Base-by-base conservation (phyloP, 306 rosid species). In the Prunus padus region DNA sequence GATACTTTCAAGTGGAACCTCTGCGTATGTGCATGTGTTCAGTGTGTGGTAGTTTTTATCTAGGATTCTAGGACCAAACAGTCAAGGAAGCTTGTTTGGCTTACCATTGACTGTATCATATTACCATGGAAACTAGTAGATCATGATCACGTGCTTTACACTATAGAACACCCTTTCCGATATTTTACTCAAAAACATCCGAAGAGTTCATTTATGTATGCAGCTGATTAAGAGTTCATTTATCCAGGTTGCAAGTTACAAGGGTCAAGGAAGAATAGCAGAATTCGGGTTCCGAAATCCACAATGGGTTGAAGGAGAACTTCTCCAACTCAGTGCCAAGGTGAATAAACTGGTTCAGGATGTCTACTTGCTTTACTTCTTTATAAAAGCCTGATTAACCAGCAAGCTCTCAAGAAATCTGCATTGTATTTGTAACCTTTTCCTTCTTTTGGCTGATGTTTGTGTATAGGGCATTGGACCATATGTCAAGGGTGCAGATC, bases 291-390 rank as follows among this genome's bases (percentile, higher is more conserved):
- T 87, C 78, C 80, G 23, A 82, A 89, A 87, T 81, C 94, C 99
- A 73, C 85, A 88, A 82, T 96, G 99, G 99, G 94, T 96, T 23
- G 96, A 96, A 10, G 99, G 99, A 75, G 99, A 96, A 84, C 87
- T 96, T 76, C 96, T 96, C 74, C 98, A 92, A 80, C 90, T 96
- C 79, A 92, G 87, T 75, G 92, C 93, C 86, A 96, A 87, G 98
- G 99, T 96, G 86, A 80, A 66, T n/a, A 73, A 66, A 50, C 62
- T 4, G 10, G 74, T 42, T 49, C 52, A 57, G 42, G 22, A 80
- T 20, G 14, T 69, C 67, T 73, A 28, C 20, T 26, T 26, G 15
- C 40, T 65, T 65, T 50, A 49, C 66, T 76, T 78, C 62, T 42
- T 61, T 66, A n/a, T 42, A 15, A 67, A 74, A 76, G 9, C 80